Base-by-base conservation (phyloP, 495 filamentous ascomycete genomes). In the Trichocladium antarcticum region DNA sequence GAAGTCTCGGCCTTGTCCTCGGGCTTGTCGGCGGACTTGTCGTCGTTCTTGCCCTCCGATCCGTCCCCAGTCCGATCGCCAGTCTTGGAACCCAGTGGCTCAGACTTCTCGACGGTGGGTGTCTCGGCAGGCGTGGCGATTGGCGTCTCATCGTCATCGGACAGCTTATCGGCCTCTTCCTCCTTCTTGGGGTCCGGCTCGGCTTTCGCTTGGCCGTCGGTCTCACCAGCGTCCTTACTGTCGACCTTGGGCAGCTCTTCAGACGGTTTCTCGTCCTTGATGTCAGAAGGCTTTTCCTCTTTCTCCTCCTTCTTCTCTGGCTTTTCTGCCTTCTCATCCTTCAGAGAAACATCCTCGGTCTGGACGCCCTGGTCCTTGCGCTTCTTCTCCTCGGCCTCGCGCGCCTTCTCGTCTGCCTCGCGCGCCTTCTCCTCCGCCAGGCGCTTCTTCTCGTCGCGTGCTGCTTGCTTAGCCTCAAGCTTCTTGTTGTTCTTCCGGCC, bases 401-500 rank as follows among this genome's bases (percentile, higher is more conserved):
- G 58, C 53, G 61, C 64, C 64, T 63, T 68, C 51, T 61, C 60
- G 56, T 63, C 57, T n/a, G n/a, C 65, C 45, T 71, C 64, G 2
- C 62, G 61, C 57, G 67, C 63, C 32, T 62, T 49, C n/a, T 65
- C 66, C 45, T 70, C 68, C 11, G 63, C 59, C 57, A 64, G 57
- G 20, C 50, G 58, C 53, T 61, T 64, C 64, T 63, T 68, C 51
- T 61, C 60, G 56, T 63, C 57, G 19, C 65, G 61, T 27, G 55
- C 60, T 9, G 58, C 55, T 47, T 61, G 58, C 42, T 51, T 57
- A 12, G 63, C 65, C 52, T 66, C 54, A 0, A 60, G 56, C 51
- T 66, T 68, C 50, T 52, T 50, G 60, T 73, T 63, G 45, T 64
- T 65, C 60, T 70, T 69, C 52, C 57, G 68, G 59, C 68, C 68